Evolutionary conservation across 352 stramenopile species (phyloP).

Genomic region (Phytophthora kernoviae): DNA sequence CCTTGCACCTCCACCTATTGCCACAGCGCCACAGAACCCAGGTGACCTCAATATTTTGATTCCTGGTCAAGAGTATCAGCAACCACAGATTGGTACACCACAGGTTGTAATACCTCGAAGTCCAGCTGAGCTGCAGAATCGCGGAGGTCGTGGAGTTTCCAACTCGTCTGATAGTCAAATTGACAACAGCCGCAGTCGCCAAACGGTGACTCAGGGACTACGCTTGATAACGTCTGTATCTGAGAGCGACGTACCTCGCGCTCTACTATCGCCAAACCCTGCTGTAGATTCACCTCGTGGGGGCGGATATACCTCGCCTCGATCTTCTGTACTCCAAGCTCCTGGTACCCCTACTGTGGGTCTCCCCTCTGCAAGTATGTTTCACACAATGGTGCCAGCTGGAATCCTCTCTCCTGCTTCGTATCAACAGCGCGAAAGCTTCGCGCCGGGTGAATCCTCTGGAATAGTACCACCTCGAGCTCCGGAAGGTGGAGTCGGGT

Average conservation of each 20-base stretch:
- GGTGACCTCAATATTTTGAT: slow-evolving; percentile 52
- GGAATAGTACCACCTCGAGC: slow-evolving; percentile 15
- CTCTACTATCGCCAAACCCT: slow-evolving; percentile 85
- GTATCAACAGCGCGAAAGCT: slow-evolving; percentile 82
- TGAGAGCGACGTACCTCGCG: slow-evolving; percentile 80
- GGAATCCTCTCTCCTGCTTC: slow-evolving; percentile 76
- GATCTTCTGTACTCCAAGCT: slow-evolving; percentile 69
- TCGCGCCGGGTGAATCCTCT: slow-evolving; percentile 34
- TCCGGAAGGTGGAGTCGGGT: slow-evolving; percentile 52
- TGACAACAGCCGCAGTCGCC: slow-evolving; percentile 36
- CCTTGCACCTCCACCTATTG: slow-evolving; percentile 53
- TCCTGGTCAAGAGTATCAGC: slow-evolving; percentile 76
- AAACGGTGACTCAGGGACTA: slow-evolving; percentile 67
- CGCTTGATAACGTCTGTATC: slow-evolving; percentile 82
- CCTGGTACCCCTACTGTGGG: slow-evolving; percentile 70
- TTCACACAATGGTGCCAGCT: slow-evolving; percentile 43
- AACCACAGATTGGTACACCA: slow-evolving; percentile 44
- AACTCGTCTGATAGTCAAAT: slow-evolving; percentile 19
- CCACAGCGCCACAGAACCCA: slow-evolving; percentile 46
- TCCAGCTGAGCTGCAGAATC: slow-evolving; percentile 85
- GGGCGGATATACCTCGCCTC: slow-evolving; percentile 78
- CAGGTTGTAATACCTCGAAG: slow-evolving; percentile 58
- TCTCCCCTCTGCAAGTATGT: slow-evolving; percentile 58
- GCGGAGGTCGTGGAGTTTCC: slow-evolving; percentile 45
- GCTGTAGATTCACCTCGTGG: slow-evolving; percentile 83